Evolutionary conservation across 768 basidiomycete species (phyloP), one percentile per base, ranked within the genome.

Genomic region (Amylocystis lapponica): DNA sequence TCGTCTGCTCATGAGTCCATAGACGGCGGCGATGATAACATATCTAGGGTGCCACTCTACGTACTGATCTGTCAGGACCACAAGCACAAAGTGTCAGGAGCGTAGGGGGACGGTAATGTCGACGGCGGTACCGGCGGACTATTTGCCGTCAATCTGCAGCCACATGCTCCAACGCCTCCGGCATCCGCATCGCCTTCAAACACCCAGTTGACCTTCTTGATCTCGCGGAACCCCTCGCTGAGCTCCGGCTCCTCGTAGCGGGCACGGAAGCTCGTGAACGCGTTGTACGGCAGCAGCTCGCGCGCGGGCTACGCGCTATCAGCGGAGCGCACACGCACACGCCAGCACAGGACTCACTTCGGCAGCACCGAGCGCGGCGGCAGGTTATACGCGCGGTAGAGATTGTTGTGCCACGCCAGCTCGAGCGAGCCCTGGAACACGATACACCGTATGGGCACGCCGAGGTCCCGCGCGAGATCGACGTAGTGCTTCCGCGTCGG

Each of bases 341-440:
- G n/a, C n/a, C n/a, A n/a, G n/a, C n/a, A n/a, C n/a, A 21, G 10
- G 12, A 56, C 63, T 46, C 44, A 74, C 77, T 60, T 78, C 72
- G 35, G 58, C 59, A 2, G 54, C 58, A 26, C 57, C n/a, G 66
- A 60, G 1, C 69, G 68, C 2, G 74, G 59, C 0, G 80, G 78
- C 23, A 75, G 64, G 47, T 75, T 76, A 50, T 69, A 87, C 27
- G 89, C 80, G 23, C 94, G 78, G 58, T 95, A 96, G 7, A 93
- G 63, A 55, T 94, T 94, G 60, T 97, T 96, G 62, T 97, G 95
- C 83, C 82, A 87, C 2, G 89, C 89, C 6, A 95, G 72, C 35
- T 91, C 86, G n/a, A 78, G 53, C 8, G 84, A 76, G 33, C 81
- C 86, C 8, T 77, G 69, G 53, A 96, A 95, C 21, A 75, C 50